Conservation (phyloP, 2,329 filamentous ascomycete species). For the Cadophora malorum region DNA sequence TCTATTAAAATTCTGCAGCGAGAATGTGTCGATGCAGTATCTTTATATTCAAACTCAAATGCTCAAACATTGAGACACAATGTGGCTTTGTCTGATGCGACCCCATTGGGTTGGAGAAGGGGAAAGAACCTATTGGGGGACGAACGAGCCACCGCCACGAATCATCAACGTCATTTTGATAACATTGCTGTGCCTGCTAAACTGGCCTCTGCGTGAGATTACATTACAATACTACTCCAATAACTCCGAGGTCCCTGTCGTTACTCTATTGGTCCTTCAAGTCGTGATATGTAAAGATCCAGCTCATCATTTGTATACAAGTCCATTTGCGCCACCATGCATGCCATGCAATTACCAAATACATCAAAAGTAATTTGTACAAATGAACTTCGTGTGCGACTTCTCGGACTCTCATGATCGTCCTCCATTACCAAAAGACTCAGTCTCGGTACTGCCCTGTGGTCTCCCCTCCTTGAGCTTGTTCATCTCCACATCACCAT, state of each 20-base stretch:
- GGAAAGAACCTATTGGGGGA: no score
- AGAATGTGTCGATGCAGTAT: no score
- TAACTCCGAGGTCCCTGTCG: neutral
- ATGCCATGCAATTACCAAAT: slow-evolving; percentile 3
- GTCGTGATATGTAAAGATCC: slow-evolving; percentile 4
- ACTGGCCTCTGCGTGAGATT: neutral
- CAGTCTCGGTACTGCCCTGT: neutral
- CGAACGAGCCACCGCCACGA: no score
- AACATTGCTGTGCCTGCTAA: neutral
- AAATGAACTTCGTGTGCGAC: neutral
- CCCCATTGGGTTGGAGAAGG: no score
- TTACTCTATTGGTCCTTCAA: neutral
- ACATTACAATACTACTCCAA: neutral
- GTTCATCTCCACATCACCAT: neutral
- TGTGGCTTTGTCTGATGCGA: no score
- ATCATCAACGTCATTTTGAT: neutral
- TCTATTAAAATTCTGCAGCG: no score
- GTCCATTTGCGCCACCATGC: neutral
- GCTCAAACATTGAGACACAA: no score
- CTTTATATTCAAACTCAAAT: no score
- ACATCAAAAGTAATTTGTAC: neutral
- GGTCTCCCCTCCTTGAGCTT: neutral
- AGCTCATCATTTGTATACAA: neutral
- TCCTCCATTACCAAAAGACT: neutral
- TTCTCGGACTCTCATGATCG: neutral